Conservation (phyloP, 2,329 filamentous ascomycete genomes). For the Mycosphaerella arachidis region DNA sequence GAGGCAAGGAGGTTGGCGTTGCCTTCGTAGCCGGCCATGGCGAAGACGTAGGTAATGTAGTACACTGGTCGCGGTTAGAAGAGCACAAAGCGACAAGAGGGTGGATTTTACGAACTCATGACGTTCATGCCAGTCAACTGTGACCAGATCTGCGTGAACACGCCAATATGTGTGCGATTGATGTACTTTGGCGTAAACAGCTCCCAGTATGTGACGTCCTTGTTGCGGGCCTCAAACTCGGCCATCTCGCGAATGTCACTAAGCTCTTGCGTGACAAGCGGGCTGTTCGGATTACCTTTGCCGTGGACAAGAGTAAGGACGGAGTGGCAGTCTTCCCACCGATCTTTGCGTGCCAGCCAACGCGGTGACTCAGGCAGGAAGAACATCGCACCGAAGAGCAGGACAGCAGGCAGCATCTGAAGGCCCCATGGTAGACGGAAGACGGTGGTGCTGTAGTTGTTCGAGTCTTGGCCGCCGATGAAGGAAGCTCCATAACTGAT, state of each 20-base stretch:
- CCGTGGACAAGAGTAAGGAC: constrained; percentile 62
- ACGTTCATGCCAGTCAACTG: constrained; percentile 75
- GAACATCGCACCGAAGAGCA: constrained; percentile 49
- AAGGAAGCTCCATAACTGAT: constrained; percentile 61
- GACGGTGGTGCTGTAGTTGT: constrained; percentile 27
- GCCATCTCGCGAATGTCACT: constrained; percentile 61
- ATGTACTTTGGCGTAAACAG: constrained; percentile 70
- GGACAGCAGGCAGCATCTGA: constrained; percentile 47
- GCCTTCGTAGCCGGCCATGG: constrained; percentile 59
- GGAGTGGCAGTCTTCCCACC: constrained; percentile 56
- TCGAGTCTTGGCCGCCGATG: constrained; percentile 42
- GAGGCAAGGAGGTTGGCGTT: constrained; percentile 60
- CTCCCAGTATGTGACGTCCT: constrained; percentile 66
- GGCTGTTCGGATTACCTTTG: constrained; percentile 36
- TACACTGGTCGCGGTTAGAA: constrained; percentile 8
- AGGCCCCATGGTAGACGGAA: constrained; percentile 52
- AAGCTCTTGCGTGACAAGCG: constrained; percentile 63
- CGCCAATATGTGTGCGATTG: constrained; percentile 65
- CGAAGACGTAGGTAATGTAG: constrained; percentile 57
- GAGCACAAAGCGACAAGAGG: background rate
- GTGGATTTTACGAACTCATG: constrained; percentile 50
- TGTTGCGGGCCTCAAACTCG: constrained; percentile 66
- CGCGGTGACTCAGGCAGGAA: constrained; percentile 62
- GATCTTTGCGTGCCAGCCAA: constrained; percentile 61
- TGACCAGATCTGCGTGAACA: constrained; percentile 72